A percentile compares a stretch with the other conserved stretches of the same genome.
Conservation (phyloP, 2,329 filamentous ascomycete species). For the Claviceps arundinis region DNA sequence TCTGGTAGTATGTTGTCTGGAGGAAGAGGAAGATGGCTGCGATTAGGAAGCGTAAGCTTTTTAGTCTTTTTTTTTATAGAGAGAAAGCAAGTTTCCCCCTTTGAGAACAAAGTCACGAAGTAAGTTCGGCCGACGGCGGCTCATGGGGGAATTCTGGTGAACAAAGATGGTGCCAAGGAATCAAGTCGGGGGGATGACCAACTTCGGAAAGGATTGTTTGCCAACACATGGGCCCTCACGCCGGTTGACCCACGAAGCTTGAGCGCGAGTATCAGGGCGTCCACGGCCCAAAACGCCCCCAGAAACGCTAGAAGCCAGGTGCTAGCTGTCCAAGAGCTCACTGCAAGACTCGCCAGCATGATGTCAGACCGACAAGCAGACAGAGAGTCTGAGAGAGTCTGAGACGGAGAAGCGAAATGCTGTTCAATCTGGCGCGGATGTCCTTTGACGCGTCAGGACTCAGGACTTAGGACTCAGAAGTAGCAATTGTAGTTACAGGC, state of each 20-base stretch:
- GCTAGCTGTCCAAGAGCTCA: background rate
- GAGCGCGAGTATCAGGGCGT: background rate
- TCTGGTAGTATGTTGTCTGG: constrained; percentile 3
- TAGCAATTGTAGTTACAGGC: too few relatives aligned
- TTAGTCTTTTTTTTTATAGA: background rate
- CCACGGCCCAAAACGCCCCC: constrained; percentile 1
- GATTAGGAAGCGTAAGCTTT: background rate
- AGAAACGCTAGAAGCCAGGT: background rate
- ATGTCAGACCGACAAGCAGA: background rate
- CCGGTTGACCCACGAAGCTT: constrained; percentile 3
- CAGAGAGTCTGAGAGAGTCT: too few relatives aligned
- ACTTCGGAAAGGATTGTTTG: constrained; percentile 1
- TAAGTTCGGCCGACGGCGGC: background rate
- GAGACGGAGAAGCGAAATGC: background rate
- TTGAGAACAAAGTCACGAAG: background rate
- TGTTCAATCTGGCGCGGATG: background rate
- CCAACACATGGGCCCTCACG: constrained; percentile 2
- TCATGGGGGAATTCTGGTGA: background rate
- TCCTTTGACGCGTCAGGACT: too few relatives aligned
- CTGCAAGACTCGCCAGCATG: background rate
- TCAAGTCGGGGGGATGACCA: background rate
- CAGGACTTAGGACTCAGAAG: too few relatives aligned
- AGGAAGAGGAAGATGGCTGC: constrained; percentile 4
- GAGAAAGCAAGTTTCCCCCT: background rate
- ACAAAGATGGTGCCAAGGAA: background rate